Conservation (phyloP, 169 alveolate species). For the Theileria annulata region DNA sequence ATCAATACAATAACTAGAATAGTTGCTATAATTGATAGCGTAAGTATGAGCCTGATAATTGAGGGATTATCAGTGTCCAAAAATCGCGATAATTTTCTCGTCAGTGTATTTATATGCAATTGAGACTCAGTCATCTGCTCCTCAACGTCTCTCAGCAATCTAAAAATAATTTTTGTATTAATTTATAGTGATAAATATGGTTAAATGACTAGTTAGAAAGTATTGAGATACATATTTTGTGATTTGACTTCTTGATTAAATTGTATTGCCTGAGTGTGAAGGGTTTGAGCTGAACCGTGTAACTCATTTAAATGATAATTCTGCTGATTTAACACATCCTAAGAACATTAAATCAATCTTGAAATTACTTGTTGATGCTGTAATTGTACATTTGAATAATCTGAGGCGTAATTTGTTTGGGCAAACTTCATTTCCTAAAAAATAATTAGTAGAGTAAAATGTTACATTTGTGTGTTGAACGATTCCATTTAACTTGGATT, state of each 20-base stretch:
- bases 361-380: slow-evolving; percentile 43
- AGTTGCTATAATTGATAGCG: slow-evolving; percentile 32
- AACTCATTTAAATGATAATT: slow-evolving; percentile 42
- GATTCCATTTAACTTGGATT: slow-evolving; percentile 56
- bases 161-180: background rate
- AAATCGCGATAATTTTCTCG: slow-evolving; percentile 48
- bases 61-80: slow-evolving; percentile 66
- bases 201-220: background rate
- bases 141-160: slow-evolving; percentile 29
- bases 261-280: slow-evolving; percentile 55
- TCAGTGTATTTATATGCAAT: slow-evolving; percentile 32
- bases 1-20: slow-evolving; percentile 40
- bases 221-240: slow-evolving; percentile 31
- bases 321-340: slow-evolving; percentile 61
- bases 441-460: background rate
- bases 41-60: slow-evolving; percentile 42
- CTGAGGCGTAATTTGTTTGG: slow-evolving; percentile 13
- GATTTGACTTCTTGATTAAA: slow-evolving; percentile 39
- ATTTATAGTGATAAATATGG: background rate
- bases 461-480: background rate
- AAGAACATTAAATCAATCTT: background rate
- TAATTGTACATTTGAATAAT: slow-evolving; percentile 40
- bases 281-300: slow-evolving; percentile 38
- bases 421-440: slow-evolving; percentile 5
- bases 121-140: slow-evolving; percentile 42